Percentiles rank a stretch among this genome's conserved stretches.
phyloP scores from a whole-genome alignment of 208 protist genomes.

The Trypanosoma scelopori region DNA sequence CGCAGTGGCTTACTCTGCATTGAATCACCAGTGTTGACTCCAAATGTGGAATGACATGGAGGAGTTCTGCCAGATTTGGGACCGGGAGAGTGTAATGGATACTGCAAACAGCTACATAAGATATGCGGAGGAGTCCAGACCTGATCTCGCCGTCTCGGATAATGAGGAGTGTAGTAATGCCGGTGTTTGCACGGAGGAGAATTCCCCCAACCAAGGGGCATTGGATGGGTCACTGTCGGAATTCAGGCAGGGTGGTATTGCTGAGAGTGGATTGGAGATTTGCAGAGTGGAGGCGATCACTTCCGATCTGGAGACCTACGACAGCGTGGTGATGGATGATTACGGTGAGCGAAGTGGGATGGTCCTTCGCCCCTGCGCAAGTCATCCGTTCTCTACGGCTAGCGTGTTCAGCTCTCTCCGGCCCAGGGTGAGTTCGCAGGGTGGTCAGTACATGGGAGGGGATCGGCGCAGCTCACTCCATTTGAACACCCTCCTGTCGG shows the following conservation, averaged over 20 bases:
- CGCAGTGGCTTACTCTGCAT: too few relatives aligned
- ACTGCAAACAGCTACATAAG: not conserved
- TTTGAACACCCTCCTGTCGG: slow-evolving; percentile 9
- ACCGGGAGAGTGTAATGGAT: not conserved
- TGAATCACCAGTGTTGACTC: too few relatives aligned
- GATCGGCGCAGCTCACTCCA: slow-evolving; percentile 5
- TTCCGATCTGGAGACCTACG: not conserved
- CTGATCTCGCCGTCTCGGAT: not conserved
- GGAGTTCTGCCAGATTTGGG: not conserved
- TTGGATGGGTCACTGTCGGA: not conserved
- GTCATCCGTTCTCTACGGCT: not conserved
- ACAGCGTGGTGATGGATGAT: not conserved
- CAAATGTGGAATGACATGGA: too few relatives aligned
- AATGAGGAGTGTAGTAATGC: not conserved
- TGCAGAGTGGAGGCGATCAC: too few relatives aligned
- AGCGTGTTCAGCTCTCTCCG: not conserved
- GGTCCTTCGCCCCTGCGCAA: not conserved
- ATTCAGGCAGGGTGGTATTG: too few relatives aligned
- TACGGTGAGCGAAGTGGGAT: not conserved
- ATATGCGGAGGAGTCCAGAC: not conserved
- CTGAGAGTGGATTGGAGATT: too few relatives aligned
- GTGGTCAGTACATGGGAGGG: not conserved
- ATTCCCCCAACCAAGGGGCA: not conserved
- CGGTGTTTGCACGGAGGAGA: not conserved
- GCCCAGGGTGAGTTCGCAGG: not conserved